Conservation (phyloP, 495 filamentous ascomycete species). For the Hyphodiscus hymeniophilus region DNA sequence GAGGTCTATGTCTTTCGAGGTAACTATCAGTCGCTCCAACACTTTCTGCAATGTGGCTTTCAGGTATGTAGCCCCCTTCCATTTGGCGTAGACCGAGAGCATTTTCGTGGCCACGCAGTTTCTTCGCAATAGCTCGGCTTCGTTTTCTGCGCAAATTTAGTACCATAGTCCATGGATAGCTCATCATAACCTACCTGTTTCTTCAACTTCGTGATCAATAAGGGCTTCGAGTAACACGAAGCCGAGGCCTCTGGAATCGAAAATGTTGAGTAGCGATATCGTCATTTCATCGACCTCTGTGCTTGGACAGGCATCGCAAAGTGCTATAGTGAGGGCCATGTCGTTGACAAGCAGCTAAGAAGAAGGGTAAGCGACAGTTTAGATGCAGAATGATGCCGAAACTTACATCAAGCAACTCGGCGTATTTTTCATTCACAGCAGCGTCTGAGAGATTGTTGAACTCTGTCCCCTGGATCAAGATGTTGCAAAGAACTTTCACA, state of each 20-base stretch:
- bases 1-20: constrained; percentile 52
- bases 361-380: neutral
- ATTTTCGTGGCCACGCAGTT: constrained; percentile 63
- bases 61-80: constrained; percentile 56
- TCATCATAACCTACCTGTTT: constrained; percentile 36
- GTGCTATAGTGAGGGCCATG: constrained; percentile 48
- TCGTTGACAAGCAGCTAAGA: constrained; percentile 48
- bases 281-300: constrained; percentile 58
- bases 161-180: neutral
- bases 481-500: constrained; percentile 58
- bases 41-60: constrained; percentile 55
- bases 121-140: constrained; percentile 51
- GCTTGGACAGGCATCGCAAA: constrained; percentile 55
- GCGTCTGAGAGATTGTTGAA: constrained; percentile 57
- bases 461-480: constrained; percentile 57
- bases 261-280: constrained; percentile 56
- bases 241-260: constrained; percentile 50
- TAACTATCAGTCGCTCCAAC: constrained; percentile 49
- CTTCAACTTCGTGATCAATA: constrained; percentile 57
- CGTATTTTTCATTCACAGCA: constrained; percentile 57
- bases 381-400: too few relatives aligned
- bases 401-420: constrained; percentile 47
- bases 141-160: constrained; percentile 38
- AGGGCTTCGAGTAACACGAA: constrained; percentile 53
- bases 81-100: constrained; percentile 59